A percentile compares a stretch with the other conserved stretches of the same genome.
Evolutionary conservation across 2,329 filamentous ascomycete species (phyloP).

Genomic region (Epichloe hybrida): DNA sequence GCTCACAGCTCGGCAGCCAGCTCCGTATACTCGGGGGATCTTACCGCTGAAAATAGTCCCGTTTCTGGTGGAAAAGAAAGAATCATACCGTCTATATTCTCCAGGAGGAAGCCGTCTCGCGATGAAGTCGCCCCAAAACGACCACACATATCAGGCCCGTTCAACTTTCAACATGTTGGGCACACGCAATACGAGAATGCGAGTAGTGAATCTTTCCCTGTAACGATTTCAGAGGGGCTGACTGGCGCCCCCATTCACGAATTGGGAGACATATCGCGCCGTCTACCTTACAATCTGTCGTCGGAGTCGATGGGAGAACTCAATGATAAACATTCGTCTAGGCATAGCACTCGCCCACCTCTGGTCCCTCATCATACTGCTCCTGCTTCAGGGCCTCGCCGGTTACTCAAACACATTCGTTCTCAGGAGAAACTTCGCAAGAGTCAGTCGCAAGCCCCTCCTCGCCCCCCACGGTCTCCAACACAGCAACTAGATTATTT

Average conservation of each 20-base stretch:
- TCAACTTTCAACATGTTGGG: conserved; percentile 53
- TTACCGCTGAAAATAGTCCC: conserved; percentile 20
- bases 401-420: conserved; percentile 28
- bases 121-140: conserved; percentile 25
- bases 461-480: conserved; percentile 29
- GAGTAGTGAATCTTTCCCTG: conserved; percentile 17
- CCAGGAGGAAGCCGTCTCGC: conserved; percentile 30
- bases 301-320: conserved; percentile 21
- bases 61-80: conserved; percentile 25
- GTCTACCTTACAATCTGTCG: neutral
- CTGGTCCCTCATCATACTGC: conserved; percentile 10
- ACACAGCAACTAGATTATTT: conserved; percentile 19
- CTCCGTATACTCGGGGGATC: conserved; percentile 35
- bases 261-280: neutral
- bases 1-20: conserved; percentile 32
- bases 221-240: neutral
- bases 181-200: conserved; percentile 40
- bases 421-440: conserved; percentile 37
- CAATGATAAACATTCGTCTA: neutral
- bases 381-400: conserved; percentile 16
- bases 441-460: conserved; percentile 35
- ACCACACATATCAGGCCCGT: conserved; percentile 46
- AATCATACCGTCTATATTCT: conserved; percentile 37
- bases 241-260: neutral
- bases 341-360: conserved; percentile 6